phyloP scores from a whole-genome alignment of 257 asterid genomes.

The Marsdenia floribunda region DNA sequence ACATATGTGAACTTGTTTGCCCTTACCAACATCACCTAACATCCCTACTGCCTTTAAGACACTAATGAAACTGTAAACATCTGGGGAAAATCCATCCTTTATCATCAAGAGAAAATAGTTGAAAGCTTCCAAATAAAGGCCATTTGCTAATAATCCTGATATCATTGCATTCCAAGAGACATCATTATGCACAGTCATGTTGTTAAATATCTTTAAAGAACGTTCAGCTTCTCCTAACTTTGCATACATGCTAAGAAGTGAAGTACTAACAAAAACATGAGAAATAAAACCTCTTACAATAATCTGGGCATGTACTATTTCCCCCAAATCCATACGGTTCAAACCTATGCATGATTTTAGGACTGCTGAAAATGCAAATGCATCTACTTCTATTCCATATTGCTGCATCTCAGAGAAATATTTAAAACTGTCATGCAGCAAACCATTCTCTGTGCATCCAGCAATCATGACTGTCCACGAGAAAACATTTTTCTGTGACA shows the following conservation, averaged over 20 bases:
- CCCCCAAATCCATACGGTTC: constrained; percentile 32
- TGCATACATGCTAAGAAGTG: constrained; percentile 46
- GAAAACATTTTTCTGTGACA: constrained; percentile 38
- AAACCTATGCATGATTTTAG: constrained; percentile 42
- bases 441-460: constrained; percentile 34
- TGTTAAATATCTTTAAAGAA: constrained; percentile 36
- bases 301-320: constrained; percentile 41
- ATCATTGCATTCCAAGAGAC: constrained; percentile 60
- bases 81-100: constrained; percentile 38
- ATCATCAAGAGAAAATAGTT: constrained; percentile 37
- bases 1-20: constrained; percentile 35
- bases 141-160: constrained; percentile 47
- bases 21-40: constrained; percentile 38
- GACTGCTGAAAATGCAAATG: constrained; percentile 41
- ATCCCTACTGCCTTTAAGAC: constrained; percentile 47
- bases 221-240: constrained; percentile 37
- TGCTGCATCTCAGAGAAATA: constrained; percentile 36
- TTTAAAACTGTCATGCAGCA: constrained; percentile 26
- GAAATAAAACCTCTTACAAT: constrained; percentile 37
- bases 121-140: constrained; percentile 41
- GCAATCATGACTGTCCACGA: constrained; percentile 54
- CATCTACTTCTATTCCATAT: constrained; percentile 37
- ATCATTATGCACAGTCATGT: constrained; percentile 37
- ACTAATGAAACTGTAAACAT: constrained; percentile 33
- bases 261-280: constrained; percentile 40